These are phyloP conservation scores for Agrocybe praecox DNA, from an alignment of 768 basidiomycete genomes.

Conservation along the genomic window DNA sequence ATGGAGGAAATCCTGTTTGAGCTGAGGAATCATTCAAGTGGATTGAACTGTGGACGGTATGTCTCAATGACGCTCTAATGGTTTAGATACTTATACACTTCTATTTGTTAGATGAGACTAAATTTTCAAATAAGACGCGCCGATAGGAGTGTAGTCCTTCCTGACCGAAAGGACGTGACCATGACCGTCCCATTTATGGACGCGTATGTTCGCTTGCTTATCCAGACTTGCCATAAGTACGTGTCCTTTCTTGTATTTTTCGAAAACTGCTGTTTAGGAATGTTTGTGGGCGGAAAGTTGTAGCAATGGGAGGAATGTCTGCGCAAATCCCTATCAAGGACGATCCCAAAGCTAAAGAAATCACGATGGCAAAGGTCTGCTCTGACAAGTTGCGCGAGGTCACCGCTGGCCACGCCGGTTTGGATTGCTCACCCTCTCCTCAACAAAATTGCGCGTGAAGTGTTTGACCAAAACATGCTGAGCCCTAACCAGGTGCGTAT, in stretches of 20 bases:
- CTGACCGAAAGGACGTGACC: too few relatives aligned
- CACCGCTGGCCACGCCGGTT: conserved; percentile 92
- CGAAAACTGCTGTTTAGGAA: too few relatives aligned
- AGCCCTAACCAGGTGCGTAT: conserved; percentile 87
- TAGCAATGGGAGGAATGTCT: conserved; percentile 99
- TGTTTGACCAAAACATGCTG: conserved; percentile 95
- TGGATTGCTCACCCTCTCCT: conserved; percentile 99
- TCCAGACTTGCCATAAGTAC: too few relatives aligned
- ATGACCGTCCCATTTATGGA: too few relatives aligned
- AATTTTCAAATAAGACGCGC: too few relatives aligned
- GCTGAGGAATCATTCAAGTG: too few relatives aligned
- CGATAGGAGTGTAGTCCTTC: too few relatives aligned
- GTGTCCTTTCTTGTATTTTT: too few relatives aligned
- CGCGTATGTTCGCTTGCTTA: too few relatives aligned
- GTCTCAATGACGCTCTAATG: conserved; percentile 13
- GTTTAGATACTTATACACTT: conserved; percentile 7
- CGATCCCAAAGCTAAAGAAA: conserved; percentile 87
- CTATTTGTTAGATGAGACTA: conserved; percentile 80
- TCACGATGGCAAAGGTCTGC: conserved; percentile 92
- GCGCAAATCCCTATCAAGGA: conserved; percentile 99
- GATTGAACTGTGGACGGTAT: too few relatives aligned
- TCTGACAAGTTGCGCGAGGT: conserved; percentile 97
- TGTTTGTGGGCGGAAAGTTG: conserved; percentile 84
- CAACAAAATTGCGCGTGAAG: conserved; percentile 83
- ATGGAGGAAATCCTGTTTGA: too few relatives aligned